Evolutionary conservation across 2,329 filamentous ascomycete genomes (phyloP).

Genomic region (Scopulariopsis brevicaulis): DNA sequence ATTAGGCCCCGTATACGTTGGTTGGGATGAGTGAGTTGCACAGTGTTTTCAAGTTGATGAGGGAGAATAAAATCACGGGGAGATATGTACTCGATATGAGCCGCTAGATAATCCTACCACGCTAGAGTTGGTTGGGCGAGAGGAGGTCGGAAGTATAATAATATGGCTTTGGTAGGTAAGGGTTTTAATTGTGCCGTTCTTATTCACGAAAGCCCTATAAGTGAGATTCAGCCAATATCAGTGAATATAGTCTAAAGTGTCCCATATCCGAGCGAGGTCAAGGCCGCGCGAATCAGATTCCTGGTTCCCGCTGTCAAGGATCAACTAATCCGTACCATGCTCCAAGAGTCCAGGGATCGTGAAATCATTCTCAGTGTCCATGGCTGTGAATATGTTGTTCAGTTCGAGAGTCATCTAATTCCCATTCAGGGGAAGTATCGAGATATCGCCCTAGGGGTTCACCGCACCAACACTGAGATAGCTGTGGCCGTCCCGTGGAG

Average conservation of each 20-base stretch:
- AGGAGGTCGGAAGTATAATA: too few relatives aligned
- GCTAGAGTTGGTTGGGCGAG: neutral
- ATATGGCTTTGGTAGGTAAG: too few relatives aligned
- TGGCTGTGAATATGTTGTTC: neutral
- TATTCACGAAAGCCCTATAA: too few relatives aligned
- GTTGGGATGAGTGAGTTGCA: slow-evolving; percentile 71
- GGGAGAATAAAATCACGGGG: slow-evolving; percentile 60
- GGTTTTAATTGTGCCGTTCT: too few relatives aligned
- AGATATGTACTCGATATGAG: slow-evolving; percentile 69
- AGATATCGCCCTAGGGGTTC: neutral
- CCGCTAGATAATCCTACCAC: slow-evolving; percentile 28
- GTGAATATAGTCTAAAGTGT: neutral
- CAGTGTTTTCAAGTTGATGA: slow-evolving; percentile 66
- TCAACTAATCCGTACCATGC: neutral
- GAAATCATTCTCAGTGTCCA: neutral
- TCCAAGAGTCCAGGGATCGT: neutral
- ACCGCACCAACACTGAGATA: neutral
- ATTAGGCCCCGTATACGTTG: slow-evolving; percentile 81
- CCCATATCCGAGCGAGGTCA: neutral
- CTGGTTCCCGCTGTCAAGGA: neutral
- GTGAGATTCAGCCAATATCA: neutral
- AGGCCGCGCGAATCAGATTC: neutral
- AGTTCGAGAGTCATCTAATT: neutral
- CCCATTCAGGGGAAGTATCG: neutral
- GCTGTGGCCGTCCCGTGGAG: neutral